Conservation (phyloP, 2,329 filamentous ascomycete genomes). For the Aspergillus hortae region DNA sequence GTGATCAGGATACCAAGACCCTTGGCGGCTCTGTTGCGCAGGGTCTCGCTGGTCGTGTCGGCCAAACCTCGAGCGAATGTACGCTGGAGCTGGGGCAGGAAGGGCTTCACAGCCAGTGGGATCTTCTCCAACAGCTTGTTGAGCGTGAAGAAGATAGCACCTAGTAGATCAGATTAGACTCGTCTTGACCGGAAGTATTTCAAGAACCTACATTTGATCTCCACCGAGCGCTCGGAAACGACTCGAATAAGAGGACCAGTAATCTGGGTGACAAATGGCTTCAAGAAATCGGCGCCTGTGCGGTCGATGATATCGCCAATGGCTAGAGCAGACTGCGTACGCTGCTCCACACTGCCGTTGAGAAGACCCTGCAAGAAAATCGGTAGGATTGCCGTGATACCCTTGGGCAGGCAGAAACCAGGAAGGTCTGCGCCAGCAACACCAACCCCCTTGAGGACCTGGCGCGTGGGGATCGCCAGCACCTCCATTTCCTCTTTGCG, state of each 20-base stretch:
- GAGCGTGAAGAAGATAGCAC: constrained; percentile 86
- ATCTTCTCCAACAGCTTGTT: constrained; percentile 98
- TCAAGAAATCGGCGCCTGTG: constrained; percentile 79
- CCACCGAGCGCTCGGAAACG: constrained; percentile 90
- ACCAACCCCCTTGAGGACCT: constrained; percentile 82
- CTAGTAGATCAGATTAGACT: constrained; percentile 35
- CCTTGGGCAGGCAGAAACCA: constrained; percentile 89
- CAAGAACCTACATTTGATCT: constrained; percentile 65
- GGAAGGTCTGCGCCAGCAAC: constrained; percentile 79
- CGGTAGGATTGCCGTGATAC: constrained; percentile 90
- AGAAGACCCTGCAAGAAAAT: constrained; percentile 98
- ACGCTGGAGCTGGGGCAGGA: constrained; percentile 91
- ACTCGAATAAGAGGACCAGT: constrained; percentile 97
- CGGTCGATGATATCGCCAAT: constrained; percentile 96
- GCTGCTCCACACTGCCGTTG: constrained; percentile 90
- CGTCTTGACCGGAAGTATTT: background rate
- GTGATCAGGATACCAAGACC: constrained; percentile 94
- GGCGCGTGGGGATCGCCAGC: constrained; percentile 78
- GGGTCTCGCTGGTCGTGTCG: constrained; percentile 83
- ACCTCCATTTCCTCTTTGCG: constrained; percentile 98
- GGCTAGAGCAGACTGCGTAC: constrained; percentile 84
- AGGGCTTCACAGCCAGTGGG: constrained; percentile 89
- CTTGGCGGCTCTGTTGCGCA: constrained; percentile 85
- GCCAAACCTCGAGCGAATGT: constrained; percentile 96
- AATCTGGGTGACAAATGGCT: constrained; percentile 95